Percentiles rank a stretch among this genome's conserved stretches.
Evolutionary conservation across 2,329 filamentous ascomycete genomes (phyloP).

Genomic region (Emydomyces testavorans): DNA sequence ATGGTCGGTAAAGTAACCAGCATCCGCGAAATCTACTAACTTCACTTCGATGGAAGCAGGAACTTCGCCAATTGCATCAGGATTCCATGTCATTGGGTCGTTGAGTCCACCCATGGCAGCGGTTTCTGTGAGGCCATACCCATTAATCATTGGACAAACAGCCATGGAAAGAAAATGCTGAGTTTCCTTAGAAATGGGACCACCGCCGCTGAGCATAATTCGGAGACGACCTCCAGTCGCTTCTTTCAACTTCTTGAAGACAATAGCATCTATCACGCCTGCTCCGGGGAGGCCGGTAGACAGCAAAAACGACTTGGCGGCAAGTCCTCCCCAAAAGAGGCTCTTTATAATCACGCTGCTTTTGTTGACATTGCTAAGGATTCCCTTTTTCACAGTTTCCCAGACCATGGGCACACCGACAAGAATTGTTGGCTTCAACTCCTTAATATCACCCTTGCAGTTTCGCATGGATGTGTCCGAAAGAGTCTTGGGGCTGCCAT

Average conservation of each 20-base stretch:
- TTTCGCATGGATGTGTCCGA: constrained; percentile 78
- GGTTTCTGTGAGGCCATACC: constrained; percentile 92
- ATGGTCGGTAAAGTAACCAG: constrained; percentile 82
- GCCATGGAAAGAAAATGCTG: constrained; percentile 84
- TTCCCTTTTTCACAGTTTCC: constrained; percentile 95
- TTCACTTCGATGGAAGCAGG: constrained; percentile 61
- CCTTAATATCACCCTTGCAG: constrained; percentile 85
- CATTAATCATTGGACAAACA: constrained; percentile 84
- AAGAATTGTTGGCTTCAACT: constrained; percentile 78
- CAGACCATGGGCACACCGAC: constrained; percentile 93
- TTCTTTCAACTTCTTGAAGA: constrained; percentile 86
- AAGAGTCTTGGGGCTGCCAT: constrained; percentile 80
- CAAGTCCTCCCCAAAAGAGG: constrained; percentile 62
- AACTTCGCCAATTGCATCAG: constrained; percentile 50
- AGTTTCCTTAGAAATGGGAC: constrained; percentile 77
- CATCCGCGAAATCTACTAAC: constrained; percentile 77
- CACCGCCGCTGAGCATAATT: constrained; percentile 88
- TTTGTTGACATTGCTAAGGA: constrained; percentile 64
- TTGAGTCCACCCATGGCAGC: constrained; percentile 49
- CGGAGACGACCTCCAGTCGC: constrained; percentile 79
- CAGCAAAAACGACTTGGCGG: constrained; percentile 51
- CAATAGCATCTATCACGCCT: constrained; percentile 62
- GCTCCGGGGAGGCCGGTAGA: constrained; percentile 42
- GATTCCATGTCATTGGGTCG: constrained; percentile 69
- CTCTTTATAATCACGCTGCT: constrained; percentile 59